Evolutionary conservation across 1,139 yeast genomes (phyloP), one percentile per base, ranked within the genome.

Genomic region (Casaregolazyma lundiana): DNA sequence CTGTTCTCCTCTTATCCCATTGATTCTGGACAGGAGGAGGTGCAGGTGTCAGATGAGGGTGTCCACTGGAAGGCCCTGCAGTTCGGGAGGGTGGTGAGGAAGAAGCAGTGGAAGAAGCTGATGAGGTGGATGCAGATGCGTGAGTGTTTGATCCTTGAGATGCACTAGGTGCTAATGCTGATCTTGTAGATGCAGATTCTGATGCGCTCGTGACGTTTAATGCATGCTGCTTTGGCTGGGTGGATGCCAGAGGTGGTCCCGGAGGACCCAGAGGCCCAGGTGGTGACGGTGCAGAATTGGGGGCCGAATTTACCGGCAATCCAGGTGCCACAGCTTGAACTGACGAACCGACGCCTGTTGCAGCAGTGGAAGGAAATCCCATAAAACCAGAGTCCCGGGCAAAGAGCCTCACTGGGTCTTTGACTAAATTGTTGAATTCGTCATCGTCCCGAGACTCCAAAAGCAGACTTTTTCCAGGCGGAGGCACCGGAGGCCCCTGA

Each of bases 351-450:
- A 44, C 19, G 29, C 41, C 24, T 41, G 51, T 24, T 35, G 46
- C 32, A 30, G 44, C 21, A 42, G 51, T 79, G 77, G 45, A 77
- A 75, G 48, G 80, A 17, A 41, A 37, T 22, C 44, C 41, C 40
- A 40, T 38, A 36, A 36, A 39, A 15, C 51, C 40, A 6, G 54
- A 43, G 18, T 50, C 50, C 29, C 46, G 41, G 4, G 52, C 47
- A 47, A 53, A 54, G 37, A 51, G 52, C 20, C 62, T 56, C 11
- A 58, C 55, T 4, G 66, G 63, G 41, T 60, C 65, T 39, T 60
- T 61, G 19, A 62, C 66, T 40, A 62, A 52, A 32, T 58, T 61
- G 37, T 57, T 60, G 41, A 53, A 51, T 46, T 63, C 66, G 35
- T 63, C 67, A 16, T 59, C 52, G 32, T 61, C 60, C 24, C 60